phyloP scores from a whole-genome alignment of 495 filamentous ascomycete genomes.

The Astrothelium subdiscretum region DNA sequence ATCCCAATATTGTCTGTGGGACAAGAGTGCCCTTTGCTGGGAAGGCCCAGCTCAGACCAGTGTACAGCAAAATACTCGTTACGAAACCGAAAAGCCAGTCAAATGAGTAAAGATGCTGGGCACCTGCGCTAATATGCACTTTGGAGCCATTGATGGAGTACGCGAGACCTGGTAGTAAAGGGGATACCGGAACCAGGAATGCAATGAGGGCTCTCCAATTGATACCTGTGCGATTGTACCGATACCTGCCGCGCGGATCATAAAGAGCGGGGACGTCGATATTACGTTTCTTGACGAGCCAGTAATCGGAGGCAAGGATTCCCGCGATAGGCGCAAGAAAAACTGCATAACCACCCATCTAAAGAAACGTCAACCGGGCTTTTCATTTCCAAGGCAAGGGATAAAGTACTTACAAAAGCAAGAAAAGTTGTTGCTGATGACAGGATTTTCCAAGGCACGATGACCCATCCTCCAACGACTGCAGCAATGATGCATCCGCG shows the following conservation, averaged over 20 bases:
- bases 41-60: conserved; percentile 30
- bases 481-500: conserved; percentile 52
- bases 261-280: conserved; percentile 52
- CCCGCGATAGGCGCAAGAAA: conserved; percentile 60
- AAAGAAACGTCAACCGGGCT: neutral
- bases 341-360: conserved; percentile 41
- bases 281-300: conserved; percentile 48
- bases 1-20: conserved; percentile 12
- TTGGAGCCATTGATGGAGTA: conserved; percentile 39
- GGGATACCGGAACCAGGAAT: conserved; percentile 51
- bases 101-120: conserved; percentile 24
- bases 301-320: conserved; percentile 58
- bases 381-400: neutral
- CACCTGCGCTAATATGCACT: conserved; percentile 31
- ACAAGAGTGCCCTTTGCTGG: conserved; percentile 32
- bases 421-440: conserved; percentile 45
- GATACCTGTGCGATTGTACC: conserved; percentile 35
- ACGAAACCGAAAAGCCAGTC: conserved; percentile 46
- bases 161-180: conserved; percentile 48
- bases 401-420: conserved; percentile 30
- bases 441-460: conserved; percentile 55
- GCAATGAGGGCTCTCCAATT: conserved; percentile 58
- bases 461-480: conserved; percentile 42
- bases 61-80: conserved; percentile 36
- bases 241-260: conserved; percentile 43